Percentiles rank a stretch among this genome's conserved stretches.
phyloP scores from a whole-genome alignment of 768 basidiomycete species.

The Mycena metata region DNA sequence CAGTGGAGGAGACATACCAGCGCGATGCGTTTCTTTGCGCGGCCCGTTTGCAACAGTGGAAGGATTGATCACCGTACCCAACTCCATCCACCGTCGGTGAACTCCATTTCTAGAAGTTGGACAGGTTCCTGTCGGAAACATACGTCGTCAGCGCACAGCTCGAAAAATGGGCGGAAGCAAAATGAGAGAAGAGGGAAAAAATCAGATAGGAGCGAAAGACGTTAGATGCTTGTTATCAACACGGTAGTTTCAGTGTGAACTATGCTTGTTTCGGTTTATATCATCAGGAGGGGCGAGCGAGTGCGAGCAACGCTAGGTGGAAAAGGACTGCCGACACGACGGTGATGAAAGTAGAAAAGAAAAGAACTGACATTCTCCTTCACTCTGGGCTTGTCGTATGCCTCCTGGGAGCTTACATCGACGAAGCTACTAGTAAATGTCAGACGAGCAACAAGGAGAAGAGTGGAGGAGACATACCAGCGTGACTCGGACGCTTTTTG shows the following conservation, averaged over 20 bases:
- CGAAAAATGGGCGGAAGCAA: slow-evolving; percentile 5
- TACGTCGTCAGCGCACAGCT: slow-evolving; percentile 41
- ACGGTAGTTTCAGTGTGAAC: slow-evolving; percentile 94
- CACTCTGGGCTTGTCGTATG: too few relatives aligned
- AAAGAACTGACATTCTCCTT: slow-evolving; percentile 87
- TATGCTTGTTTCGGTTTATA: slow-evolving; percentile 78
- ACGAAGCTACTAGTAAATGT: slow-evolving; percentile 74
- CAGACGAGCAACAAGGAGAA: slow-evolving; percentile 16
- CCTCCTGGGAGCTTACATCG: slow-evolving; percentile 91
- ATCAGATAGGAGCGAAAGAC: slow-evolving; percentile 99
- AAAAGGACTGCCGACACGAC: slow-evolving; percentile 15
- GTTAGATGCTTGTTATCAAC: slow-evolving; percentile 89
- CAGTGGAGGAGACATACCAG: slow-evolving; percentile 65
- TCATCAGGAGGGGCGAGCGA: slow-evolving; percentile 73
- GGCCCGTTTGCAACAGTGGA: slow-evolving; percentile 69
- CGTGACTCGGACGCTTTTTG: too few relatives aligned
- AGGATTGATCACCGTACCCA: too few relatives aligned
- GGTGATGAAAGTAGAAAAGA: neutral
- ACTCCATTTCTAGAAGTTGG: slow-evolving; percentile 69
- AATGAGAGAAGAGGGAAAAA: slow-evolving; percentile 36
- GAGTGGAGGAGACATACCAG: slow-evolving; percentile 65
- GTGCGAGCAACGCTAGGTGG: slow-evolving; percentile 6
- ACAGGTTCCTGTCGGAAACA: slow-evolving; percentile 65
- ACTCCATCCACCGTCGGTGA: too few relatives aligned
- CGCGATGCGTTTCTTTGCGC: slow-evolving; percentile 96